Conservation (phyloP, 1,284 basidiomycete species). For the Ceratobasidium sp. region DNA sequence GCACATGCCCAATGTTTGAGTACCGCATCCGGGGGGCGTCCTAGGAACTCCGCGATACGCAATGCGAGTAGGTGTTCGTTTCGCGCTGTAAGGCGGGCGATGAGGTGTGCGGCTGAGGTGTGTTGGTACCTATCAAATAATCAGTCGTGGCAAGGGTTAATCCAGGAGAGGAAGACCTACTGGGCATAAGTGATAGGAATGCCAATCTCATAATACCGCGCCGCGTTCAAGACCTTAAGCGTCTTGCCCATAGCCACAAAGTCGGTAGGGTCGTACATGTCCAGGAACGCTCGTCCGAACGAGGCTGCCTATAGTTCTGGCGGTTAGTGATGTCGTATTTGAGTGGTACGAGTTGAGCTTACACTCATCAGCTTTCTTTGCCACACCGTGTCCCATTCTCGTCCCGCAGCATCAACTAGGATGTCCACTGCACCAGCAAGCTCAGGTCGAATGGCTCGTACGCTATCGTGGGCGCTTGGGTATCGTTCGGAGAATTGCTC, state of each 20-base stretch:
- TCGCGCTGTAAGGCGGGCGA: constrained; percentile 83
- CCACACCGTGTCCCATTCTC: constrained; percentile 90
- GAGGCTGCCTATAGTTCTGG: constrained; percentile 75
- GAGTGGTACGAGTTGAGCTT: constrained; percentile 47
- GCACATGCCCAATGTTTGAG: constrained; percentile 96
- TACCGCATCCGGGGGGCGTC: constrained; percentile 83
- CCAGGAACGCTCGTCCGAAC: constrained; percentile 92
- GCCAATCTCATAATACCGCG: constrained; percentile 89
- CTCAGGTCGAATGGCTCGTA: constrained; percentile 86
- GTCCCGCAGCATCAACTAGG: constrained; percentile 91
- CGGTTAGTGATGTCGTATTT: not conserved
- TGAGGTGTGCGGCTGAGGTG: constrained; percentile 76
- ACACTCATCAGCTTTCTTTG: constrained; percentile 87
- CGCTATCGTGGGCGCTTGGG: constrained; percentile 91
- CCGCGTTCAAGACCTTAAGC: constrained; percentile 94
- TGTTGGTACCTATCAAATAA: constrained; percentile 68
- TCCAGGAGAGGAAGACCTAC: constrained; percentile 53
- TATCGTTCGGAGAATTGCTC: constrained; percentile 84
- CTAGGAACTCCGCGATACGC: constrained; percentile 86
- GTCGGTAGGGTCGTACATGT: constrained; percentile 88
- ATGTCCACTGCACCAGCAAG: constrained; percentile 88
- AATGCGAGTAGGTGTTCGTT: constrained; percentile 92
- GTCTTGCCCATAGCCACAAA: constrained; percentile 91
- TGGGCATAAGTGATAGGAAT: constrained; percentile 92
- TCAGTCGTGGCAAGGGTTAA: not conserved